phyloP scores from a whole-genome alignment of 257 asterid genomes.

The Solanum tarijense region DNA sequence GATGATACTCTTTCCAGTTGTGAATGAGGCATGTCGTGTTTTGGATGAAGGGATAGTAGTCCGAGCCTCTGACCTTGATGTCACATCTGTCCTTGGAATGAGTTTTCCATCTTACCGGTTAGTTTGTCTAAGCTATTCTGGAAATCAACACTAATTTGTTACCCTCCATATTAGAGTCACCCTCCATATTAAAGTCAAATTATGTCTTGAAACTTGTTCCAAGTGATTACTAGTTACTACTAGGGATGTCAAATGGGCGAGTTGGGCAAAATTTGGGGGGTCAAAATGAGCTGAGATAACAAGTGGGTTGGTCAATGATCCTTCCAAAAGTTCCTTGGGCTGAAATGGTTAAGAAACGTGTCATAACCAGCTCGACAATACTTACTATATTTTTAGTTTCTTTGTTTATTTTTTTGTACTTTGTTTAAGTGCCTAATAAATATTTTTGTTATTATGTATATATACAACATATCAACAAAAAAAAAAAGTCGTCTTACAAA shows the following conservation, averaged over 20 bases:
- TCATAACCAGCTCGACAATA: background rate
- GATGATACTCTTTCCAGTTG: conserved; percentile 93
- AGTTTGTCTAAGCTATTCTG: background rate
- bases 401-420: background rate
- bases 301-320: background rate
- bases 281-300: background rate
- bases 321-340: background rate
- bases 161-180: conserved; percentile 45
- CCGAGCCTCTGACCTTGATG: conserved; percentile 93
- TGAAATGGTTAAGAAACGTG: background rate
- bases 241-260: background rate
- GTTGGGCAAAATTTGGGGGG: background rate
- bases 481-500: background rate
- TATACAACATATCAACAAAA: background rate
- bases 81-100: conserved; percentile 91
- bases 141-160: background rate
- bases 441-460: background rate
- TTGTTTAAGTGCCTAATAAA: background rate
- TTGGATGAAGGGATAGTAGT: conserved; percentile 80
- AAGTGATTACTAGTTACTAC: background rate
- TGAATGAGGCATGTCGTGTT: conserved; percentile 92
- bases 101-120: conserved; percentile 16
- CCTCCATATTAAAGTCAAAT: background rate
- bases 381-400: background rate
- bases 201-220: background rate